These are phyloP conservation scores for Scytalidium lignicola DNA, from an alignment of 2,329 filamentous ascomycete genomes.

Conservation along the genomic window DNA sequence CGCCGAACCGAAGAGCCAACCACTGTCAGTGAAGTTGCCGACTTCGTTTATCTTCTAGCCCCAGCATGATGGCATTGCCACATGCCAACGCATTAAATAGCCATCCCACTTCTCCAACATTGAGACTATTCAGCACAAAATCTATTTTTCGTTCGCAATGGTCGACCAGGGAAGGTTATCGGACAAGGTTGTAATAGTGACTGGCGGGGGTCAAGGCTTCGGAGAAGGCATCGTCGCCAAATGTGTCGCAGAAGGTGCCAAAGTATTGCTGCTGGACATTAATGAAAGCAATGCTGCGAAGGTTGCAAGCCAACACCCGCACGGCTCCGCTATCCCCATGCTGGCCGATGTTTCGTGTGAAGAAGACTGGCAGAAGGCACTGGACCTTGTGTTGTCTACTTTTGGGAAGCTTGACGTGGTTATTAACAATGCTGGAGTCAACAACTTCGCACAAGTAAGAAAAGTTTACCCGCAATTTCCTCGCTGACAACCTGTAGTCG, in stretches of 20 bases:
- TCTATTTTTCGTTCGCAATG: too few relatives aligned
- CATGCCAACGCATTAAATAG: too few relatives aligned
- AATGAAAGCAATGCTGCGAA: neutral
- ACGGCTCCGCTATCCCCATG: neutral
- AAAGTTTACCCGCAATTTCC: too few relatives aligned
- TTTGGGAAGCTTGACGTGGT: constrained; percentile 31
- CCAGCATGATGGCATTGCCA: too few relatives aligned
- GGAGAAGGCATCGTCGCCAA: neutral
- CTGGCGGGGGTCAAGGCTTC: neutral
- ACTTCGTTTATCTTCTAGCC: too few relatives aligned
- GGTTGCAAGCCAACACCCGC: neutral
- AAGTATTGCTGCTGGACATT: neutral
- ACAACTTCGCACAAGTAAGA: neutral
- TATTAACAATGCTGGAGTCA: constrained; percentile 36
- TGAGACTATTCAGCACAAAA: too few relatives aligned
- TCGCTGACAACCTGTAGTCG: too few relatives aligned
- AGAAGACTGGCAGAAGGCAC: neutral
- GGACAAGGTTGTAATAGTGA: constrained; percentile 1
- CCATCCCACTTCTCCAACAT: too few relatives aligned
- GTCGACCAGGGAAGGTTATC: constrained; percentile 1
- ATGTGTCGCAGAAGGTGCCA: neutral
- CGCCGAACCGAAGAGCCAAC: too few relatives aligned
- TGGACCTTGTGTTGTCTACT: neutral
- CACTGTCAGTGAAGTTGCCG: too few relatives aligned
- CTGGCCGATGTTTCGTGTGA: neutral